A percentile compares a stretch with the other conserved stretches of the same genome.
Evolutionary conservation across 2,329 filamentous ascomycete species (phyloP).

Genomic region (Aureobasidium mangrovei): DNA sequence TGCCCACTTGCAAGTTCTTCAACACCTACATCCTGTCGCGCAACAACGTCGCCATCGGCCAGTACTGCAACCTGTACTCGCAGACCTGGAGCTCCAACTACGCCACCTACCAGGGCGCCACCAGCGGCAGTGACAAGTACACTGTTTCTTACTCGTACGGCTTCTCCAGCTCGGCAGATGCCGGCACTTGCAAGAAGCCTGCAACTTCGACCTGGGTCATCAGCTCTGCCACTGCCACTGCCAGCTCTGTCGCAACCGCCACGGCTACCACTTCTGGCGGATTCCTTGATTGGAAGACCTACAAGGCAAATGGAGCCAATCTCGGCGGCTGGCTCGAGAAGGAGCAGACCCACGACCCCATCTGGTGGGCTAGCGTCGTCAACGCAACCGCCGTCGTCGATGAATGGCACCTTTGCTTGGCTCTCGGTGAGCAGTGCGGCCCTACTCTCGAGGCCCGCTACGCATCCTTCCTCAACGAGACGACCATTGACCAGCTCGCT

Average conservation of each 20-base stretch:
- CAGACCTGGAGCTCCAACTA: constrained; percentile 18
- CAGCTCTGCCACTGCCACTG: constrained; percentile 11
- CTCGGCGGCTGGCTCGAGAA: constrained; percentile 30
- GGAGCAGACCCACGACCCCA: constrained; percentile 20
- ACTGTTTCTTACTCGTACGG: constrained; percentile 16
- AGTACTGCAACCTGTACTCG: constrained; percentile 24
- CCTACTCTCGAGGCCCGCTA: constrained; percentile 26
- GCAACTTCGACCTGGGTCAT: constrained; percentile 8
- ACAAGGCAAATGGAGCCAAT: constrained; percentile 20
- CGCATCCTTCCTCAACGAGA: constrained; percentile 24
- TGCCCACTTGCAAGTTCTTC: constrained; percentile 19
- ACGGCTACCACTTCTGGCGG: constrained; percentile 9
- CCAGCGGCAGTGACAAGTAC: constrained; percentile 16
- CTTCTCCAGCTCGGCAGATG: constrained; percentile 16
- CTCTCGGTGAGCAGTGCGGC: constrained; percentile 24
- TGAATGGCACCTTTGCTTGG: constrained; percentile 29
- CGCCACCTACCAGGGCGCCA: constrained; percentile 19
- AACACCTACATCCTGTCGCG: constrained; percentile 18
- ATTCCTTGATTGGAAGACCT: constrained; percentile 20
- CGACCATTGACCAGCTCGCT: constrained; percentile 28
- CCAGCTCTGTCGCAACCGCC: not conserved
- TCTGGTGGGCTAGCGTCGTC: constrained; percentile 22
- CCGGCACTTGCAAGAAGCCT: constrained; percentile 15
- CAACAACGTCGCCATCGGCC: constrained; percentile 16
- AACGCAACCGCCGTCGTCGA: constrained; percentile 20